These are phyloP conservation scores for Wickerhamiella spandovensis DNA, from an alignment of 805 yeast species.

Conservation along the genomic window DNA sequence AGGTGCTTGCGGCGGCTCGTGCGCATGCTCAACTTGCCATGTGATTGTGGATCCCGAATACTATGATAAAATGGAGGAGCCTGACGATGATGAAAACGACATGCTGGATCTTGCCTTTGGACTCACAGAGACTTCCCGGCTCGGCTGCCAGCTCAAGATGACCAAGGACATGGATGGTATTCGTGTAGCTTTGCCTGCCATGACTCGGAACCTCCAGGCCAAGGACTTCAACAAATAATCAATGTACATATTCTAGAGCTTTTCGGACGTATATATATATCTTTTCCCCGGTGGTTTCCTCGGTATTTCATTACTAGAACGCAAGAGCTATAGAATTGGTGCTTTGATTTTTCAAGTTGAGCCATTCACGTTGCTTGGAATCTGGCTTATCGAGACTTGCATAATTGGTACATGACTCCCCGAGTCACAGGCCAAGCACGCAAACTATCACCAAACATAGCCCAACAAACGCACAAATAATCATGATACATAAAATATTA, in stretches of 20 bases:
- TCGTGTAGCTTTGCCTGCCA: conserved; percentile 89
- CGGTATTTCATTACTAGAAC: no score
- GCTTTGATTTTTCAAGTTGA: no score
- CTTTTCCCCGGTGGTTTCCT: no score
- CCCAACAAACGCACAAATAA: no score
- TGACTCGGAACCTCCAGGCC: conserved; percentile 85
- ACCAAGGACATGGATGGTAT: conserved; percentile 82
- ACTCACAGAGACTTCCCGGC: conserved; percentile 86
- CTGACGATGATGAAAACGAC: conserved; percentile 95
- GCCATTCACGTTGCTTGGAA: background rate
- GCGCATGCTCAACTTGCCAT: conserved; percentile 98
- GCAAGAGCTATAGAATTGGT: no score
- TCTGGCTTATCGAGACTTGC: background rate
- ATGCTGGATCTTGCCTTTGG: conserved; percentile 98
- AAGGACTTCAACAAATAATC: conserved; percentile 43
- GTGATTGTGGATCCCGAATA: conserved; percentile 90
- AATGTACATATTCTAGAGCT: conserved; percentile 1
- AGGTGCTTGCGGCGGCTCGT: conserved; percentile 95
- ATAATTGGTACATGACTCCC: background rate
- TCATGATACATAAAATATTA: no score
- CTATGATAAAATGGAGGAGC: conserved; percentile 85
- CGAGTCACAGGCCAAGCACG: no score
- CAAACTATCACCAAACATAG: no score
- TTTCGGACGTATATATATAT: no score
- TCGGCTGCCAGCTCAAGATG: conserved; percentile 92